Base-by-base conservation (phyloP, 257 asterid species). In the Solanum sejunctum region DNA sequence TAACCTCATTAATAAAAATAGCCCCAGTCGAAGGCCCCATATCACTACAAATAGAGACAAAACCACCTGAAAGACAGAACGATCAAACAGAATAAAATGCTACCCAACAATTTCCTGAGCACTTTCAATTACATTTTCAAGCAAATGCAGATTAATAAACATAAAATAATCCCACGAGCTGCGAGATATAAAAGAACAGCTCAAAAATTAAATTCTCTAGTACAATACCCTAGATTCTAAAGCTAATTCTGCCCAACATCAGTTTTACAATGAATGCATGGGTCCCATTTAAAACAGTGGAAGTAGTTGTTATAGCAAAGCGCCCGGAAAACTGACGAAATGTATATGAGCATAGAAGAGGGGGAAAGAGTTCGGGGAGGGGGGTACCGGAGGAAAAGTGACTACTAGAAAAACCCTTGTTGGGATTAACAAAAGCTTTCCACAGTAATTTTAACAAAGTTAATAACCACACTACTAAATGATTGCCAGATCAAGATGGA, bases 11-110 rank as follows among this genome's bases (percentile, higher is more conserved):
- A 95, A 87, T 45, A 95, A 92, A 88, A 97, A 95, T 21, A 92
- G 23, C 23, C 93, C 98, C 57, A 97, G 90, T 28, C 99, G 98
- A 85, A 95, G 97, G 83, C 99, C 99, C 98, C 99, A 97, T 56
- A 90, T 51, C 79, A 93, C 90, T 23, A 90, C 97, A 82, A 97
- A 94, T 88, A 91, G 28, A 49, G 98, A 90, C 84, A 93, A 82
- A 83, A 93, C 88, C 91, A 95, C 96, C 99, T 95, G 96, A 90
- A 81, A 86, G 85, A 63, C 60, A 64, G 64, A 49, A 70, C 20
- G 12, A 26, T 16, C 79, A 75, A 80, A 57, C 60, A 86, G 84
- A 88, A 57, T 36, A 70, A 63, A 49, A 56, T 82, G 43, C 0
- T 10, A 69, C 17, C 39, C 20, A 58, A 56, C 78, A 82, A 89